Evolutionary conservation across 78 protist species (phyloP).

Genomic region (Dictyostelium citrinum): DNA sequence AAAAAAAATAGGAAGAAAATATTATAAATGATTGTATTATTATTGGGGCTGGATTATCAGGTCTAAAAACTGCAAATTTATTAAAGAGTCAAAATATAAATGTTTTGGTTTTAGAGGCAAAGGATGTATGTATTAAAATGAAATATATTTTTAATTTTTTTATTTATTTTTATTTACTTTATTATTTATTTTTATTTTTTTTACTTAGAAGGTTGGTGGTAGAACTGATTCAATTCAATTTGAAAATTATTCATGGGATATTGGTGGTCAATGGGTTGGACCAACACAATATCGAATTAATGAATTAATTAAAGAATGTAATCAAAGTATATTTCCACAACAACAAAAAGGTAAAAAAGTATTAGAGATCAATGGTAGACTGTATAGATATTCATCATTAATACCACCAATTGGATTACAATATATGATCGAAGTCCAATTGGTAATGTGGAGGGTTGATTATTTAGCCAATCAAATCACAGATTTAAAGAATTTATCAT

Average conservation of each 20-base stretch:
- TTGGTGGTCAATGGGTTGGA: conserved; percentile 72
- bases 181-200: neutral
- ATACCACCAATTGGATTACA: conserved; percentile 1
- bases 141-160: neutral
- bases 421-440: neutral
- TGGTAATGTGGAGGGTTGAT: neutral
- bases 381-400: neutral
- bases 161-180: neutral
- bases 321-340: conserved; percentile 47
- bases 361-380: neutral
- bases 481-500: neutral
- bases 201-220: conserved; percentile 37
- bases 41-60: conserved; percentile 52
- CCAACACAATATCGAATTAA: conserved; percentile 16
- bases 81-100: neutral
- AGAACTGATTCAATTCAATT: neutral
- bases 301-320: neutral
- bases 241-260: conserved; percentile 37
- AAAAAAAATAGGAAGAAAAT: conserved; percentile 15
- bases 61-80: conserved; percentile 1
- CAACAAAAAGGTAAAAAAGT: conserved; percentile 46
- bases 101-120: conserved; percentile 1
- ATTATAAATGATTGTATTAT: conserved; percentile 10
- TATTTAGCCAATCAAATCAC: neutral
- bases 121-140: conserved; percentile 9